A percentile compares a stretch with the other conserved stretches of the same genome.
phyloP scores from a whole-genome alignment of 495 filamentous ascomycete genomes.

The Bacidia rubella region DNA sequence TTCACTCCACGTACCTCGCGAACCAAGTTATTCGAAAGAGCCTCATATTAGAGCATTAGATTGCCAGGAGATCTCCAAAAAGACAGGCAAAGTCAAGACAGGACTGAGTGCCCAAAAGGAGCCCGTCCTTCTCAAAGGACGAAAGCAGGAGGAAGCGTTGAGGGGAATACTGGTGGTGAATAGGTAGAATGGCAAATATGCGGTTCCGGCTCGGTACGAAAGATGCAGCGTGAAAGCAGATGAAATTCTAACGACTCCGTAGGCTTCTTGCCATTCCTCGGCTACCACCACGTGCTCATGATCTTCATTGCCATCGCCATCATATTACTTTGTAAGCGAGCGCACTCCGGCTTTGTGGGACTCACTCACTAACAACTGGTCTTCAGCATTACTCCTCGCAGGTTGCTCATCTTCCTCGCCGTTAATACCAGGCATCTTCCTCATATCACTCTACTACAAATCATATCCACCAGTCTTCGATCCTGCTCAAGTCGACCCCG shows the following conservation, averaged over 20 bases:
- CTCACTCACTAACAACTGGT: neutral
- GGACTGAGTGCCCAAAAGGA: conserved; percentile 11
- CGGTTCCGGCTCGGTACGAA: conserved; percentile 20
- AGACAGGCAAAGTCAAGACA: neutral
- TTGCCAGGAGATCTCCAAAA: no score
- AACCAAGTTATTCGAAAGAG: no score
- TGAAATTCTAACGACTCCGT: neutral
- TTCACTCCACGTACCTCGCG: no score
- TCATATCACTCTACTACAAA: conserved; percentile 58
- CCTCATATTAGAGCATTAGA: no score
- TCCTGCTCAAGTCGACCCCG: conserved; percentile 70
- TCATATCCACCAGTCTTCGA: conserved; percentile 47
- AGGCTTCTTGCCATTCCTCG: conserved; percentile 89
- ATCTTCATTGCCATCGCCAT: conserved; percentile 88
- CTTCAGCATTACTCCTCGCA: conserved; percentile 47
- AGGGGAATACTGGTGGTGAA: neutral
- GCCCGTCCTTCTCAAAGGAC: conserved; percentile 19
- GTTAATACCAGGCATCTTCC: conserved; percentile 53
- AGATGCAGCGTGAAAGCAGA: conserved; percentile 5
- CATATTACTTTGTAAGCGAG: conserved; percentile 77
- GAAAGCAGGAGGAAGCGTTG: conserved; percentile 5
- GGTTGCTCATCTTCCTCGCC: conserved; percentile 59
- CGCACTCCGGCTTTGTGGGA: neutral
- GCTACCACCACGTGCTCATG: conserved; percentile 98
- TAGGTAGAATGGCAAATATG: conserved; percentile 22